Evolutionary conservation across 2,329 filamentous ascomycete genomes (phyloP), one percentile per base, ranked within the genome.

Genomic region (Cercospora nicotianae): DNA sequence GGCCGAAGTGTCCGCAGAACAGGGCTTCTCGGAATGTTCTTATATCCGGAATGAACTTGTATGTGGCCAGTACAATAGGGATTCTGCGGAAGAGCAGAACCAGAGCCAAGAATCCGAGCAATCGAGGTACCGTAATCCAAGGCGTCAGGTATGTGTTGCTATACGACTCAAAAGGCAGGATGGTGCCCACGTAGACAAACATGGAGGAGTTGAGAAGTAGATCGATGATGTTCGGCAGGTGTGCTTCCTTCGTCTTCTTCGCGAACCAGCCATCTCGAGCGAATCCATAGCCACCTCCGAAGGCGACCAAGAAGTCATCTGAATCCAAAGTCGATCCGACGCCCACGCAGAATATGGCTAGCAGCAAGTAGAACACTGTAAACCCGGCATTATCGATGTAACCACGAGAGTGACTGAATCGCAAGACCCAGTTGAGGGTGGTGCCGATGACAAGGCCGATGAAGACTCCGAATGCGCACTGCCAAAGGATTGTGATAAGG

Each of bases 271-370:
- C 84, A 67, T 84, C 83, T 64, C 84, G 82, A 1, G 83, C 82
- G 72, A 87, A 87, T 3, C 83, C 84, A 26, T 84, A 81, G 5
- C 85, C 85, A 0, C 84, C 84, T n/a, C 81, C 82, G 67, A 87
- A 87, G 0, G 84, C 82, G 3, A 87, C 83, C 0, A 87, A 80
- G 74, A 87, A 87, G 74, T 87, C 85, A 70, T 87, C 85, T 0
- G 81, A 78, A 6, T 85, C 85, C 0, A 87, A 79, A 0, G 81
- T 83, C 3, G 81, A 83, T 30, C 83, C 86, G 0, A 86, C 75
- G 2, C 85, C 85, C 18, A 86, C 78, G 20, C 79, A 81, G 70
- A 87, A 82, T 18, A 86, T 73, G 9, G 86, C 85, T 0, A 86
- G 79, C 0, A 87, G 81, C 12, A 87, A 79, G 73, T 87, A 87